Evolutionary conservation across 768 basidiomycete genomes (phyloP), one percentile per base, ranked within the genome.

Genomic region (Pleurotus salmoneostramineus): DNA sequence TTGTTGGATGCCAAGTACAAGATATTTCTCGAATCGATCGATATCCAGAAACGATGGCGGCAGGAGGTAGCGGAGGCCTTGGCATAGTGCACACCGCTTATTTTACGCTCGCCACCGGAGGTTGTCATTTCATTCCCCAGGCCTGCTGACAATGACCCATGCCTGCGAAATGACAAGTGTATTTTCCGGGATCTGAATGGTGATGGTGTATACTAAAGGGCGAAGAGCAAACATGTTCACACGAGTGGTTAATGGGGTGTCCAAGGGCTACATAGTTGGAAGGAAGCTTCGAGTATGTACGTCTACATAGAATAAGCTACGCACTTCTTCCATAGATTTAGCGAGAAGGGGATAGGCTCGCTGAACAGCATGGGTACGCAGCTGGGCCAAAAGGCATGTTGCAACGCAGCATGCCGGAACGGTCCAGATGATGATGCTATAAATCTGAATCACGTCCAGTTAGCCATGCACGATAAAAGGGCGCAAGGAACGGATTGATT

Each of bases 1-100:
- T 69, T 98, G 48, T 74, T 98, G 51, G 85, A 92, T 56, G 93
- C 88, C 6, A 99, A 99, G 76, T 98, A 97, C 72, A 86, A 83
- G 69, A 95, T 98, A 66, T 98, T 98, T 76, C 72, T 83, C 57
- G 95, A 98, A 69, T 81, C 76, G 15, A 93, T 97, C 48, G 89
- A 93, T 12, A 87, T 93, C 43, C 97, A 99, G 77, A 84, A 83
- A 67, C 78, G 85, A 58, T 98, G 95, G 96, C 82, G 92, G 60
- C 74, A 75, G 62, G 80, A 91, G 67, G 88, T 97, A 66, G 86
- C 89, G 59, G 80, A 81, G 49, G 85, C 87, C 15, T 58, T 59
- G 34, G 52, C 40, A 35, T 45, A 45, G 15, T 10, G 8, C 40
- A n/a, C 40, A n/a, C 10, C 21, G 21, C 21, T 27, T 27, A 27